phyloP scores from a whole-genome alignment of 371 early-diverging fungal genomes.

The Mortierella sp. region DNA sequence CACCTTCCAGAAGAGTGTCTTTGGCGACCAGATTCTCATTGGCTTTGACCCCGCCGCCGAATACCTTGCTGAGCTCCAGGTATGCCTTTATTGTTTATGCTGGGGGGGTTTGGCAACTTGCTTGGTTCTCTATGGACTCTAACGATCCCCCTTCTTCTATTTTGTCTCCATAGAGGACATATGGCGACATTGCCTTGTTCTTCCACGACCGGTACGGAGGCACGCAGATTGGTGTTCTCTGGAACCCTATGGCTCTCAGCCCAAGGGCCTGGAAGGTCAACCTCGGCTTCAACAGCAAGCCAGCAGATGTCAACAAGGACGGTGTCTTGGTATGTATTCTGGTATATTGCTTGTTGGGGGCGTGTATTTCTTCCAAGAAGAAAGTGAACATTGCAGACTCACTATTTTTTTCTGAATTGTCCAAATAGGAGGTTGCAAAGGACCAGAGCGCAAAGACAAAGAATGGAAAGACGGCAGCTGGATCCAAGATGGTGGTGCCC shows the following conservation, averaged over 20 bases:
- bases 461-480: conserved; percentile 48
- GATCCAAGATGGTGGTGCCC: conserved; percentile 68
- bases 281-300: conserved; percentile 71
- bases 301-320: conserved; percentile 68
- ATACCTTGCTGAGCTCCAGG: conserved; percentile 74
- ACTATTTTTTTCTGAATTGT: not conserved
- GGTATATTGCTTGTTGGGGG: not conserved
- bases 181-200: conserved; percentile 70
- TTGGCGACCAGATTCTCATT: conserved; percentile 61
- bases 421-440: conserved; percentile 33
- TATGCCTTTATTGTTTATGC: conserved; percentile 18
- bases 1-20: conserved; percentile 49
- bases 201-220: conserved; percentile 88
- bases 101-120: not conserved
- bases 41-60: conserved; percentile 76
- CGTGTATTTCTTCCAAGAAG: not conserved
- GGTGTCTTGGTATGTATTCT: conserved; percentile 60
- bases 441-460: conserved; percentile 62
- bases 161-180: conserved; percentile 55
- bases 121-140: not conserved
- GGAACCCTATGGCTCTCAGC: conserved; percentile 69
- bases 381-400: not conserved
- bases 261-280: conserved; percentile 79
- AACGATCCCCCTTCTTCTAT: not conserved
- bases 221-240: conserved; percentile 78